Percentiles rank a stretch among this genome's conserved stretches.
Evolutionary conservation across 2,329 filamentous ascomycete genomes (phyloP).

Genomic region (Aspergillus persii): DNA sequence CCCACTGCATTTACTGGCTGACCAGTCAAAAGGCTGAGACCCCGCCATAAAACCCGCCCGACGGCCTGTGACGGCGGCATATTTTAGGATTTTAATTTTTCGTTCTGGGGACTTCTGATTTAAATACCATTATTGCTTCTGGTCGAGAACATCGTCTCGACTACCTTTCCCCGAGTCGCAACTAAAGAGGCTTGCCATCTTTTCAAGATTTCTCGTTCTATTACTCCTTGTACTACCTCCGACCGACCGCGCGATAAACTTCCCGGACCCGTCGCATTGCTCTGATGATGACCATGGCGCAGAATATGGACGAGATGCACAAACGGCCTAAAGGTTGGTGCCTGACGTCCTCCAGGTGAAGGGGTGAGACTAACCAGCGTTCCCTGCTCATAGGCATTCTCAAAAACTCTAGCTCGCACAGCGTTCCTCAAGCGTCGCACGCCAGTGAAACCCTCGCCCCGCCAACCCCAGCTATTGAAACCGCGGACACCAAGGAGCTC

Average conservation of each 20-base stretch:
- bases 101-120: background rate
- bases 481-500: constrained; percentile 71
- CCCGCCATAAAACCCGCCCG: constrained; percentile 1
- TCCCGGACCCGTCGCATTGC: background rate
- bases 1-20: constrained; percentile 6
- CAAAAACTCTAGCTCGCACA: constrained; percentile 66
- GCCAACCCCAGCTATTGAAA: constrained; percentile 42
- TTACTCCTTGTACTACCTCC: background rate
- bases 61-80: background rate
- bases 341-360: background rate
- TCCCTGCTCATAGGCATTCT: constrained; percentile 68
- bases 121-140: background rate
- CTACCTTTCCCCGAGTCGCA: background rate
- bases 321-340: constrained; percentile 42
- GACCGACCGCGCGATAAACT: background rate
- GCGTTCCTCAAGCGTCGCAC: constrained; percentile 60
- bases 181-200: no score
- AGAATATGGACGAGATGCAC: constrained; percentile 33
- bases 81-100: background rate
- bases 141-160: background rate
- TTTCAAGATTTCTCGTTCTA: background rate
- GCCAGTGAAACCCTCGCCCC: constrained; percentile 37
- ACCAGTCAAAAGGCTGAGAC: constrained; percentile 7
- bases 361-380: background rate
- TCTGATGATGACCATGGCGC: constrained; percentile 26